A percentile compares a stretch with the other conserved stretches of the same genome.
Evolutionary conservation across 2,329 filamentous ascomycete genomes (phyloP).

Genomic region (Dactylella cylindrospora): DNA sequence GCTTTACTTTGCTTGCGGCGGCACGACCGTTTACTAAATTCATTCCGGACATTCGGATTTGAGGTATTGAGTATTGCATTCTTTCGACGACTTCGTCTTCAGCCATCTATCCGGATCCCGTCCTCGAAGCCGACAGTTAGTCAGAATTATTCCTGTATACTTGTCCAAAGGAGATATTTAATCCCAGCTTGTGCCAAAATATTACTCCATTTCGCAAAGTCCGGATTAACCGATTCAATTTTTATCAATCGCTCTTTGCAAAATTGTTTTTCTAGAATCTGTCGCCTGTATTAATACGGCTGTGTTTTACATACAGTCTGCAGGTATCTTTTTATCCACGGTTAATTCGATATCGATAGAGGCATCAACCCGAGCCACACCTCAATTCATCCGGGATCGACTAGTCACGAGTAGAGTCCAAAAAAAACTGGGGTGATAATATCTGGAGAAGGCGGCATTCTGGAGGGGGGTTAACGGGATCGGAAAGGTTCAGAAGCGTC

Average conservation of each 20-base stretch:
- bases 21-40: conserved; percentile 12
- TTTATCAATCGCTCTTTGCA: too few relatives aligned
- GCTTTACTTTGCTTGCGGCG: too few relatives aligned
- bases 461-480: conserved; percentile 1
- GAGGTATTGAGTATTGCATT: conserved; percentile 21
- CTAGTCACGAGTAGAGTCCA: conserved; percentile 39
- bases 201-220: too few relatives aligned
- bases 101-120: too few relatives aligned
- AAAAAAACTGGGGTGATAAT: conserved; percentile 13
- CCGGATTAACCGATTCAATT: too few relatives aligned
- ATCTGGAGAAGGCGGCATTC: conserved; percentile 32
- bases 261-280: too few relatives aligned
- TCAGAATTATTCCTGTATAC: too few relatives aligned
- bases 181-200: too few relatives aligned
- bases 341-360: conserved; percentile 41
- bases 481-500: conserved; percentile 21
- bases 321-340: conserved; percentile 38
- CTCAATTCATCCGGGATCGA: conserved; percentile 42
- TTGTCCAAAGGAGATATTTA: too few relatives aligned
- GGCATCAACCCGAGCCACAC: conserved; percentile 11
- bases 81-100: conserved; percentile 15
- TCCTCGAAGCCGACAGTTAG: too few relatives aligned
- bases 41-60: conserved; percentile 35
- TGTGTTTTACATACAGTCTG: conserved; percentile 26
- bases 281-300: too few relatives aligned